A percentile compares a stretch with the other conserved stretches of the same genome.
phyloP scores from a whole-genome alignment of 2,329 filamentous ascomycete genomes.

The Talaromyces verruculosus region DNA sequence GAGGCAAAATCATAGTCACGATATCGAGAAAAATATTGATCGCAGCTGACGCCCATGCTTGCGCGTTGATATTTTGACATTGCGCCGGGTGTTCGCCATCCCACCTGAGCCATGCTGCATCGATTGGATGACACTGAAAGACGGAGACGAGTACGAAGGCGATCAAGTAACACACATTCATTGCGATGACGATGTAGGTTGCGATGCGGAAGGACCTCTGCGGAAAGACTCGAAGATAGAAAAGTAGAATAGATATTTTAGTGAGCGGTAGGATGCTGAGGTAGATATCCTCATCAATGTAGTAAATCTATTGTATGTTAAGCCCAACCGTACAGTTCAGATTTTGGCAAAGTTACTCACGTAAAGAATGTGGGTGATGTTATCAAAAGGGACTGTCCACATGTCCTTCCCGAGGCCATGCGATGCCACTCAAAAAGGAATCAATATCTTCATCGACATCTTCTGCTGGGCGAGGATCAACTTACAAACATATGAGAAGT shows the following conservation, averaged over 20 bases:
- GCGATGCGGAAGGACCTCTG: slow-evolving; percentile 17
- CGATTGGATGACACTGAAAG: slow-evolving; percentile 41
- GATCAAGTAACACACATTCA: slow-evolving; percentile 33
- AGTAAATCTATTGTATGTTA: slow-evolving; percentile 35
- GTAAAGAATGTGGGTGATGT: slow-evolving; percentile 46
- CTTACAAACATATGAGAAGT: background rate
- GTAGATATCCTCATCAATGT: slow-evolving; percentile 35
- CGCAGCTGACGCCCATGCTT: slow-evolving; percentile 38
- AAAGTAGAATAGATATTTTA: slow-evolving; percentile 25
- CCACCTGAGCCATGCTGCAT: slow-evolving; percentile 45
- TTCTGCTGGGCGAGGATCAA: background rate
- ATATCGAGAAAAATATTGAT: slow-evolving; percentile 36
- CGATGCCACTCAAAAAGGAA: background rate
- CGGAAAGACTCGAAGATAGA: slow-evolving; percentile 27
- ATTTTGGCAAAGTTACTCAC: slow-evolving; percentile 24
- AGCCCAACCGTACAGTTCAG: background rate
- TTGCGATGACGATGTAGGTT: slow-evolving; percentile 33
- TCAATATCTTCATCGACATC: background rate
- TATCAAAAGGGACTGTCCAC: slow-evolving; percentile 45
- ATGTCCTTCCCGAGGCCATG: slow-evolving; percentile 36
- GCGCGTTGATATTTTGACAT: slow-evolving; percentile 40
- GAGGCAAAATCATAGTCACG: slow-evolving; percentile 31
- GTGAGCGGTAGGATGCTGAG: slow-evolving; percentile 28
- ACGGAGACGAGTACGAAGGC: slow-evolving; percentile 38
- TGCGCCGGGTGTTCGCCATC: slow-evolving; percentile 35